These are phyloP conservation scores for Populus euphratica DNA, from an alignment of 345 rosid species.

Conservation along the genomic window DNA sequence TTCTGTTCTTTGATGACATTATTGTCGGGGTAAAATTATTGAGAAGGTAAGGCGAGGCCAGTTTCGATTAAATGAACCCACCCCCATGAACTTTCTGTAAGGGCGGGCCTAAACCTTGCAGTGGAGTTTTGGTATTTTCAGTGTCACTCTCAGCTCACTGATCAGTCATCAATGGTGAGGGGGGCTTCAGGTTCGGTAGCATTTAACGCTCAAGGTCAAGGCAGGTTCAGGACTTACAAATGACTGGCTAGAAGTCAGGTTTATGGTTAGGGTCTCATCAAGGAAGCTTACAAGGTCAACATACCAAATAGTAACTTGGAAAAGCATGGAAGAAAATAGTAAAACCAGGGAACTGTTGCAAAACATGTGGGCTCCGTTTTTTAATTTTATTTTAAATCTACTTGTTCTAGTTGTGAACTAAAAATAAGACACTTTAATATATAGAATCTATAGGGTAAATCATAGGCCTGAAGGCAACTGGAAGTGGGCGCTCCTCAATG, in stretches of 20 bases:
- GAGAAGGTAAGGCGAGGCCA: neutral
- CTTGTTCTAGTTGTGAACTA: neutral
- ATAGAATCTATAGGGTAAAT: neutral
- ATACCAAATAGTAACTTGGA: neutral
- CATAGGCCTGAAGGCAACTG: neutral
- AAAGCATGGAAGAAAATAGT: neutral
- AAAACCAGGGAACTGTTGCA: neutral
- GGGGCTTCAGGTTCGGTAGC: slow-evolving; percentile 9
- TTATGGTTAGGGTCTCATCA: neutral
- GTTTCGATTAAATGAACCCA: neutral
- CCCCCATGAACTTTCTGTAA: slow-evolving; percentile 6
- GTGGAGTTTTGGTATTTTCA: neutral
- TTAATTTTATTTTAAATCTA: too few species aligned
- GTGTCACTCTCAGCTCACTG: neutral
- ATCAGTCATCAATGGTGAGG: neutral
- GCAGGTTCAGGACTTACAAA: neutral
- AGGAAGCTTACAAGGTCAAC: slow-evolving; percentile 4
- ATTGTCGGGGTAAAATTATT: neutral
- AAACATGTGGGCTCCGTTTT: neutral
- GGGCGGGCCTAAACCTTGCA: neutral
- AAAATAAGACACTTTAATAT: neutral
- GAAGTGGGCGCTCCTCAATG: slow-evolving; percentile 17
- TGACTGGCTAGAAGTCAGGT: neutral
- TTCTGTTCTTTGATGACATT: neutral
- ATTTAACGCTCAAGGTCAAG: neutral